Base-by-base conservation (phyloP, 306 rosid species). In the Vigna reflexopilosa region DNA sequence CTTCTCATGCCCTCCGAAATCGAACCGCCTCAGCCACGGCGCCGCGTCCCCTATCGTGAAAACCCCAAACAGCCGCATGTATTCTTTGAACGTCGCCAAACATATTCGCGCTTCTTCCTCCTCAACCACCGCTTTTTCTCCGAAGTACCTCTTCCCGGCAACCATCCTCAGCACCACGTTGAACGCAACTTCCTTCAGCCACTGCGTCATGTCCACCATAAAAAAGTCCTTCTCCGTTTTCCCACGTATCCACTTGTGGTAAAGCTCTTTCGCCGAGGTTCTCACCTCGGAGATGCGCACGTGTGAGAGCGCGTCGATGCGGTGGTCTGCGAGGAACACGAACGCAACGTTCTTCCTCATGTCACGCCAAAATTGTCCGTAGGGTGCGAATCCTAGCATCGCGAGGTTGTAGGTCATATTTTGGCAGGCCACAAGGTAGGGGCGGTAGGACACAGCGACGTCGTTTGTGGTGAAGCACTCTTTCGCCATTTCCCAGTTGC, bases 1-100 rank as follows among this genome's bases (percentile, higher is more conserved):
- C 56, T 26, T 77, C 59, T 77, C 81, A 10, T 55, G 68, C 12
- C 81, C 76, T 11, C 81, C 75, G 30, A 68, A 77, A 56, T 77
- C 81, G 4, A 77, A 45, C 76, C 68, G 56, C 40, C 81, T 42
- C n/a, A 77, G 16, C 51, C 42, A 55, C 7, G 76, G 76, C 57
- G 44, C 45, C 20, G 75, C 76, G 61, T 77, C 81, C 3, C 26
- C 76, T 32, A 77, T 32, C 6, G 50, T 24, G 4, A 77, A 68
- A 10, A 68, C 59, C 52, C 76, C 58, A 0, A 68, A 1, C 48
- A 77, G 7, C 3, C 81, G 75, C 81, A 77, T 55, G 30, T 42
- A 77, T 2, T 77, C 69, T 32, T 68, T 68, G 11, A 77, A 17
- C 15, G 75, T 69, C 2, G 19, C 58, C 75, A 77, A 28, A 11